Evolutionary conservation across 139 green algal species (phyloP), one percentile per base, ranked within the genome.

Genomic region (Closterium sp.): DNA sequence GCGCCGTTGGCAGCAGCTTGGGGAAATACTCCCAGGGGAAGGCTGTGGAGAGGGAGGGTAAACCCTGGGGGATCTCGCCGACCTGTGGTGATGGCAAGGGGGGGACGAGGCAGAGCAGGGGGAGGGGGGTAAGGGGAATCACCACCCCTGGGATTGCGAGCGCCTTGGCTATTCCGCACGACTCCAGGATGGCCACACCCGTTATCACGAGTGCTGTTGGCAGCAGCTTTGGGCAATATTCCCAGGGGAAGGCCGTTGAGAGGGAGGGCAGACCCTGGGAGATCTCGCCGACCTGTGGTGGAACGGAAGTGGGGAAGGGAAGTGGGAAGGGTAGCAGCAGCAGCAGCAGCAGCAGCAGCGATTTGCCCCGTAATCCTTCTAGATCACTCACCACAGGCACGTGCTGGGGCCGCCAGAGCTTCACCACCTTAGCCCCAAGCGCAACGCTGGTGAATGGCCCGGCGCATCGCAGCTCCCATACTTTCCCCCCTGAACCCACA

Each of bases 271-370:
- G 28, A 11, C 92, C 92, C 30, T 31, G 31, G 90, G 92, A 90
- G 31, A 94, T 93, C 2, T 88, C 19, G 24, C 92, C 92, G 1
- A 94, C 86, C 70, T 90, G 70, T 13, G 10, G 28, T 22, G 10
- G 31, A 31, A 90, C 28, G n/a, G 90, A 31, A 22, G 28, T 31
- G 30, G n/a, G 34, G 34, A 90, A 31, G 17, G 62, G 19, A 19
- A 70, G 45, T 2, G 97, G 97, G 96, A 98, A 99, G 86, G 94
- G n/a, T n/a, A 95, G 93, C 96, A 97, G 95, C 98, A 99, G 22
- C 94, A 88, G 29, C 97, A 95, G 42, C 97, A n/a, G n/a, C n/a
- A n/a, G n/a, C n/a, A n/a, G n/a, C n/a, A n/a, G n/a, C 97, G 1
- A 96, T 92, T 17, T 50, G 38, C 38, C 38, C 38, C 38, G 38